These are phyloP conservation scores for Syncephalastrum monosporum DNA, from an alignment of 371 early-diverging fungal genomes.

Conservation along the genomic window DNA sequence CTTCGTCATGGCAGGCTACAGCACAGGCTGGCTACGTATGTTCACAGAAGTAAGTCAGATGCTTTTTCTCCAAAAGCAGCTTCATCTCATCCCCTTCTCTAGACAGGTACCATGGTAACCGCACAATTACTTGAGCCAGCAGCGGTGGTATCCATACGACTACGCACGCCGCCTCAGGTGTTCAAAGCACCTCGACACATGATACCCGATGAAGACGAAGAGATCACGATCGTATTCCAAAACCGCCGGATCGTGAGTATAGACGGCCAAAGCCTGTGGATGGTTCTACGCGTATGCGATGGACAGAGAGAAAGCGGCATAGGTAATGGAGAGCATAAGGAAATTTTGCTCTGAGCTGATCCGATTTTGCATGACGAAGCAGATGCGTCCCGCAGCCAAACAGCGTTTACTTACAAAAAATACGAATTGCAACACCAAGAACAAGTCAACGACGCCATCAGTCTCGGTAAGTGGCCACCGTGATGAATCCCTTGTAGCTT, in stretches of 20 bases:
- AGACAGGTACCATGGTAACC: constrained; percentile 54
- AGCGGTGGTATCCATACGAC: constrained; percentile 48
- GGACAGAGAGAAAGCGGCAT: constrained; percentile 39
- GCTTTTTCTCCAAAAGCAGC: background rate
- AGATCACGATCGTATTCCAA: constrained; percentile 55
- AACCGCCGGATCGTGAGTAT: constrained; percentile 56
- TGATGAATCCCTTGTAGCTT: background rate
- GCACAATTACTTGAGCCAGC: constrained; percentile 58
- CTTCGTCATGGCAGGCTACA: constrained; percentile 61
- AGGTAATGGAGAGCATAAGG: constrained; percentile 9
- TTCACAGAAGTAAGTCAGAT: constrained; percentile 50
- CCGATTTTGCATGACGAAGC: background rate
- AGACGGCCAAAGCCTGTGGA: constrained; percentile 64
- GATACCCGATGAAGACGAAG: constrained; percentile 52
- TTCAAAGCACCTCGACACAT: constrained; percentile 24
- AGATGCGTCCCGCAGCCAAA: constrained; percentile 49
- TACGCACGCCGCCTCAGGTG: constrained; percentile 48
- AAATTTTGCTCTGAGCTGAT: background rate
- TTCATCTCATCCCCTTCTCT: background rate
- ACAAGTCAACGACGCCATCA: constrained; percentile 48
- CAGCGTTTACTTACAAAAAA: constrained; percentile 60
- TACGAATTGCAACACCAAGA: constrained; percentile 59
- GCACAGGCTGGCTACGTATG: constrained; percentile 61
- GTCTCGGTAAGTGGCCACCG: constrained; percentile 37
- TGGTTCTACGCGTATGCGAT: constrained; percentile 55